Base-by-base conservation (phyloP, 805 yeast genomes). In the Torulaspora franciscae region DNA sequence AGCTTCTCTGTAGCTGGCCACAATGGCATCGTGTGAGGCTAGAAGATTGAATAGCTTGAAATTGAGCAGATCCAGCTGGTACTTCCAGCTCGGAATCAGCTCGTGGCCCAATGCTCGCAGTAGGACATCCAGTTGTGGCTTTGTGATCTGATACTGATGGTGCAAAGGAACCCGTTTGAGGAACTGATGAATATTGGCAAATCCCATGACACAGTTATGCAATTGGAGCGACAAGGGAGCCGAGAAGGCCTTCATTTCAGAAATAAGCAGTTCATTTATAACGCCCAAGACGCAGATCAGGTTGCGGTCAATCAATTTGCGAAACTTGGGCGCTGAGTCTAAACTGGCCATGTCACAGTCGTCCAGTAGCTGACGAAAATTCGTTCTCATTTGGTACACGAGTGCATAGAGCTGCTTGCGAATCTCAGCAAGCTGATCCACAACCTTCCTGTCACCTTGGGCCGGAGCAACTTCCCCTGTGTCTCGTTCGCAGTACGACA, bases 161-260 rank as follows among this genome's bases (percentile, higher is more conserved):
- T 50, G 52, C 36, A 48, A 28, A 3, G 59, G 60, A 14, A 56
- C 50, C 36, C 51, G 51, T 24, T 50, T 49, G 38, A 57, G 32
- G 29, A 58, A 59, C 24, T 52, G 54, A 37, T 50, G 47, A 7
- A 58, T 39, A 35, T 57, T 58, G 13, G 49, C 46, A 37, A 58
- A 56, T 10, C 64, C 64, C 32, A 52, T 41, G 24, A 53, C 35
- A 32, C 62, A 57, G 39, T 58, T 59, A 22, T 51, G 50, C 28
- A 58, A 23, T 26, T 54, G 61, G 17, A 45, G 14, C 13, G 52
- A 40, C 26, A 48, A 23, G 6, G 48, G 37, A 22, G 29, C 34
- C 4, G 47, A 46, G 25, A 45, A 32, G 32, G 13, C 40, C 29
- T 37, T 48, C 49, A 48, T 48, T 17, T 48, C 52, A 8, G 49